Evolutionary conservation across 805 yeast species (phyloP), one percentile per base, ranked within the genome.

Genomic region (Pichia kluyveri): DNA sequence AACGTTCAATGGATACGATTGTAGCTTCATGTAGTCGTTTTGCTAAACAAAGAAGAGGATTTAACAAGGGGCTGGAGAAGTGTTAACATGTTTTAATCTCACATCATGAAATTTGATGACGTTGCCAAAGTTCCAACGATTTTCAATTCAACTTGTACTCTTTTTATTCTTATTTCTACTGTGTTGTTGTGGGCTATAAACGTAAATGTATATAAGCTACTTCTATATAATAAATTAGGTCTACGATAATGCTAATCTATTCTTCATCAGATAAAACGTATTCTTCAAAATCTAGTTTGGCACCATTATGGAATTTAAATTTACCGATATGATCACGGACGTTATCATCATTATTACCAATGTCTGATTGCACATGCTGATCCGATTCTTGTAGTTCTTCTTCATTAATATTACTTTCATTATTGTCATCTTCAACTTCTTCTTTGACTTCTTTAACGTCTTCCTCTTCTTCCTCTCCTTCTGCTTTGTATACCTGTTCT

Each of bases 1-100:
- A 15, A 64, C 40, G 36, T 61, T 62, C 10, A 61, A 48, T 0
- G 63, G 46, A 44, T 55, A 45, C 9, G 51, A 53, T 42, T 59
- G 56, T 32, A 63, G 30, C 43, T 59, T 60, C 65, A 61, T 40
- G 18, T 11, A n/a, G n/a, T n/a, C 8, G 37, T 23, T 23, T 23
- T 23, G 26, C 26, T 23, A 8, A n/a, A 12, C 3, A 14, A 12
- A 23, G 27, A 12, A 27, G n/a, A 26, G 8, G 19, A 15, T 6
- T 1, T 5, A 23, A 23, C 26, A 23, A 6, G 23, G 26, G 40
- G 40, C 32, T 30, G 32, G 7, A 23, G 26, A 6, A 5, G 3
- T 23, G 26, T n/a, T n/a, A 23, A 4, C 26, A 6, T 23, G 26
- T 23, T 23, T 23, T 23, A 12, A 30, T 30, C 14, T 30, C 14